Evolutionary conservation across 805 yeast species (phyloP).

Genomic region (Yarrowia deformans): DNA sequence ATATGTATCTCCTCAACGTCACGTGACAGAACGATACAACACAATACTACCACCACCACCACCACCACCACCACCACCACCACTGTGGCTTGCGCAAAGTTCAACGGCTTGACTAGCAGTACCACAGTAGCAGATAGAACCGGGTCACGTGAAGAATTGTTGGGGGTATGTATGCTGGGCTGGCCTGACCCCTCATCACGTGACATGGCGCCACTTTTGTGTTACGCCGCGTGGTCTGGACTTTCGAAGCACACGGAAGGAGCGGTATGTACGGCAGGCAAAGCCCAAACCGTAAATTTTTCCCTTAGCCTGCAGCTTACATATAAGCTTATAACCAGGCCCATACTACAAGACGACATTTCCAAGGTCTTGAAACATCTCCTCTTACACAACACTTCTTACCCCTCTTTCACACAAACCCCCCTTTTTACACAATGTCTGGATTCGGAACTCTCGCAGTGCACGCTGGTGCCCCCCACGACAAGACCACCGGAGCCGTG

Average conservation of each 20-base stretch:
- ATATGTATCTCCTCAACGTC: neutral
- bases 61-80: neutral
- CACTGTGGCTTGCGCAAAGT: slow-evolving; percentile 36
- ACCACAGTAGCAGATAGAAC: too few species aligned
- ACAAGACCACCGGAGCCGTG: slow-evolving; percentile 82
- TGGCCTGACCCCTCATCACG: slow-evolving; percentile 4
- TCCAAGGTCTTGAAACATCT: too few species aligned
- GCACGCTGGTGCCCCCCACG: slow-evolving; percentile 80
- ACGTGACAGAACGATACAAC: neutral
- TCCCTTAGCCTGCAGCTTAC: neutral
- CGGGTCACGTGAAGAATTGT: too few species aligned
- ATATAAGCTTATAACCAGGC: slow-evolving; percentile 1
- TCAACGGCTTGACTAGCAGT: neutral
- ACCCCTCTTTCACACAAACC: too few species aligned
- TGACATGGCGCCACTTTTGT: slow-evolving; percentile 8
- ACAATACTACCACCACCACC: neutral
- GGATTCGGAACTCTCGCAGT: slow-evolving; percentile 80
- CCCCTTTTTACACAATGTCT: slow-evolving; percentile 21
- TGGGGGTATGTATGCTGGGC: neutral
- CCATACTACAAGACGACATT: too few species aligned
- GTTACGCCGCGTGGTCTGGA: slow-evolving; percentile 1
- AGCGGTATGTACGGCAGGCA: neutral
- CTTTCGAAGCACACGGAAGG: slow-evolving; percentile 28
- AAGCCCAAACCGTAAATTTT: neutral
- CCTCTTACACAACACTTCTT: neutral